Percentiles rank a stretch among this genome's conserved stretches.
These are phyloP conservation scores for Moringa oleifera DNA, from an alignment of 345 rosid genomes.

Conservation along the genomic window DNA sequence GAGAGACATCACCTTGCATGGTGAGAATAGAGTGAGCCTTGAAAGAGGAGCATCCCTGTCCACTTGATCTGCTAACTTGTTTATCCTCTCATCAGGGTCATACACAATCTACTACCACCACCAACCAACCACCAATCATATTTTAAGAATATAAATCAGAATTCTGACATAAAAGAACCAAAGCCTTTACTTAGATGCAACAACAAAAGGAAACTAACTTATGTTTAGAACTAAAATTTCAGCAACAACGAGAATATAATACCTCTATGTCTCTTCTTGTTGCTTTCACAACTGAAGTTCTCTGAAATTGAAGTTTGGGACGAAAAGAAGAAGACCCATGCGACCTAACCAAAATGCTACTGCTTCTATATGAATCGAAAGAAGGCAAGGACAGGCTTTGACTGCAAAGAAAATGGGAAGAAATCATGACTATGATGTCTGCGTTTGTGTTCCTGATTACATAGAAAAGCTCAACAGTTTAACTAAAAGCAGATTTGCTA, in stretches of 20 bases:
- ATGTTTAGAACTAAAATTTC: neutral
- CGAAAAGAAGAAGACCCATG: conserved; percentile 18
- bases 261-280: conserved; percentile 60
- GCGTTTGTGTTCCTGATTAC: neutral
- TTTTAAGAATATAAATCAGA: conserved; percentile 3
- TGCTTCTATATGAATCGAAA: conserved; percentile 26
- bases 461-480: no score
- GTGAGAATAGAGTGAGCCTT: conserved; percentile 88
- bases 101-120: conserved; percentile 53
- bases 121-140: conserved; percentile 10
- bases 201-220: neutral
- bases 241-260: neutral
- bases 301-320: conserved; percentile 28
- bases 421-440: conserved; percentile 31
- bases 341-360: conserved; percentile 18
- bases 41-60: conserved; percentile 87
- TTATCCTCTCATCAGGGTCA: conserved; percentile 75
- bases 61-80: conserved; percentile 69
- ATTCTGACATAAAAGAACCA: neutral
- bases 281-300: conserved; percentile 39
- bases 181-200: neutral
- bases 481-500: neutral
- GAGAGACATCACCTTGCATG: conserved; percentile 66
- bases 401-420: conserved; percentile 45
- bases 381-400: conserved; percentile 25